These are phyloP conservation scores for Tetrahymena thermophila DNA, from an alignment of 73 alveolate genomes.

Conservation along the genomic window DNA sequence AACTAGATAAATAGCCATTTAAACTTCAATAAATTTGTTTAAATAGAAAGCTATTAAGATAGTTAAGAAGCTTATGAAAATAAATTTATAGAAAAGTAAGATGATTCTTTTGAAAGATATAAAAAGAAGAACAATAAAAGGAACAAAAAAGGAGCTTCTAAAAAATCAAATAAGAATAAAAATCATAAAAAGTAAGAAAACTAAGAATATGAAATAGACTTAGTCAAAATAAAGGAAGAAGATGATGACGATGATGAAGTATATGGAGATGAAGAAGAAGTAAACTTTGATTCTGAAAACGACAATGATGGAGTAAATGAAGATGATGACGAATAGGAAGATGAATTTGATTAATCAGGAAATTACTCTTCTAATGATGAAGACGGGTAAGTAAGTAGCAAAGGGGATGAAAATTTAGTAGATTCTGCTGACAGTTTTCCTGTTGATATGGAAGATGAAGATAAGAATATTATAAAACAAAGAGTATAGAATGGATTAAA, in stretches of 20 bases:
- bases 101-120: neutral
- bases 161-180: neutral
- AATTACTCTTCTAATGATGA: neutral
- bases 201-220: neutral
- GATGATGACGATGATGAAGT: neutral
- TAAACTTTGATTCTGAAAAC: neutral
- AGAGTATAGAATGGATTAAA: neutral
- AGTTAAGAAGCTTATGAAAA: neutral
- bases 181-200: neutral
- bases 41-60: neutral
- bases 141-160: neutral
- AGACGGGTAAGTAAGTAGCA: neutral
- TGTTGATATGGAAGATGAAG: neutral
- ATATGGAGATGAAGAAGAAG: neutral
- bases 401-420: neutral
- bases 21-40: neutral
- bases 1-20: neutral
- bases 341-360: neutral
- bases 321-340: neutral
- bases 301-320: neutral
- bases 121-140: neutral
- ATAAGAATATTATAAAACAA: neutral
- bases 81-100: neutral
- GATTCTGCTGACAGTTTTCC: neutral
- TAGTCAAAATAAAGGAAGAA: neutral